Evolutionary conservation across 2,329 filamentous ascomycete genomes (phyloP).

Genomic region (Colletotrichum chlorophyti): DNA sequence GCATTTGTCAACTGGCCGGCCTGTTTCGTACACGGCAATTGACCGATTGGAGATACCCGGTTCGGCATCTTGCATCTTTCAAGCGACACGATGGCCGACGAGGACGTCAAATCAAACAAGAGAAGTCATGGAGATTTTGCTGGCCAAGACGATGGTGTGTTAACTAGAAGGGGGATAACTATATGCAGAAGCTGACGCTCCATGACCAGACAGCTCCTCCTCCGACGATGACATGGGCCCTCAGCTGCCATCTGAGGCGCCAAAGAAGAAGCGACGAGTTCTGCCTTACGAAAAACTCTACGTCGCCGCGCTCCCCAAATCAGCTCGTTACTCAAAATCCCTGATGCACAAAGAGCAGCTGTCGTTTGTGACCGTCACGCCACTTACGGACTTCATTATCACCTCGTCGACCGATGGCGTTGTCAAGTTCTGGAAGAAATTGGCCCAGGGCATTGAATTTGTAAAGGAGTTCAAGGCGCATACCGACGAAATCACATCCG

Average conservation of each 20-base stretch:
- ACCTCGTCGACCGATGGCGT: conserved; percentile 94
- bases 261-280: conserved; percentile 86
- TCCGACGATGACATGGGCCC: conserved; percentile 95
- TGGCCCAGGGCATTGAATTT: conserved; percentile 88
- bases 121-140: conserved; percentile 64
- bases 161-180: background rate
- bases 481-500: conserved; percentile 80
- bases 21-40: background rate
- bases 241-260: conserved; percentile 79
- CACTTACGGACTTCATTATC: conserved; percentile 91
- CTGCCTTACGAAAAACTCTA: conserved; percentile 96
- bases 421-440: conserved; percentile 99
- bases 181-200: background rate
- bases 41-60: too few relatives aligned
- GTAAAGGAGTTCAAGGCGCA: conserved; percentile 98
- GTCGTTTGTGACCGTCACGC: conserved; percentile 86
- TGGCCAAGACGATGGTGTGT: conserved; percentile 51
- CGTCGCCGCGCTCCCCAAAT: conserved; percentile 83
- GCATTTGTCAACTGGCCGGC: background rate
- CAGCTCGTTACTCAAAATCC: conserved; percentile 87
- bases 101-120: conserved; percentile 52
- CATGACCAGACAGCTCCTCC: conserved; percentile 69
- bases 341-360: conserved; percentile 98
- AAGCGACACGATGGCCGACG: conserved; percentile 38
- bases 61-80: too few relatives aligned